Evolutionary conservation across 352 stramenopile genomes (phyloP).

Genomic region (Thraustochytrium striatum): DNA sequence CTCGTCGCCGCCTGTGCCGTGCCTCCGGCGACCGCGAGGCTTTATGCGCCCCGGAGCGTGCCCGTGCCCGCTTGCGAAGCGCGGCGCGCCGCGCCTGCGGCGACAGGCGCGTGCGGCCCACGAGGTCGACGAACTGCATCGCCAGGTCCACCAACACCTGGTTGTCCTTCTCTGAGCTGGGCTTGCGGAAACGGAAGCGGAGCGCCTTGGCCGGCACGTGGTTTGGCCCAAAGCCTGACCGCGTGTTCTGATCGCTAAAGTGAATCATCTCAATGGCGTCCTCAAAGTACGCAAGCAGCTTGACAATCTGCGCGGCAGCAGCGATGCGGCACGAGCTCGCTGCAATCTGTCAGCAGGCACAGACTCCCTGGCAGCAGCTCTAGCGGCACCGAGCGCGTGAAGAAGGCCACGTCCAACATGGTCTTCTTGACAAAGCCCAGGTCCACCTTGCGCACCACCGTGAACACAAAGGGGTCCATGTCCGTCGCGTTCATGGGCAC

Average conservation of each 20-base stretch:
- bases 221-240: slow-evolving; percentile 38
- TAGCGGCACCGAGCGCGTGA: slow-evolving; percentile 6
- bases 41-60: too few relatives aligned
- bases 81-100: too few relatives aligned
- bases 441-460: slow-evolving; percentile 6
- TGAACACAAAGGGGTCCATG: slow-evolving; percentile 40
- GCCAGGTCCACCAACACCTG: not conserved
- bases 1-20: too few relatives aligned
- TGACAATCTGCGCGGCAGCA: slow-evolving; percentile 24
- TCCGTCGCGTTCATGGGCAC: not conserved
- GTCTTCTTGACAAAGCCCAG: slow-evolving; percentile 1
- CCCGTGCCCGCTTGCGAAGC: too few relatives aligned
- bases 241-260: slow-evolving; percentile 31
- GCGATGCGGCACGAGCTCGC: slow-evolving; percentile 32
- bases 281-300: not conserved
- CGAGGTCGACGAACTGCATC: not conserved
- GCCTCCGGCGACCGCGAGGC: too few relatives aligned
- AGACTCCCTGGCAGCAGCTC: slow-evolving; percentile 20
- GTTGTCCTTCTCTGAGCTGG: not conserved
- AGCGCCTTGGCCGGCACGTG: slow-evolving; percentile 4
- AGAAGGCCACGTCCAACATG: slow-evolving; percentile 28
- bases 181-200: slow-evolving; percentile 14
- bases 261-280: slow-evolving; percentile 42
- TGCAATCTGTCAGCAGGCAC: slow-evolving; percentile 22
- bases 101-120: not conserved